A percentile compares a stretch with the other conserved stretches of the same genome.
These are phyloP conservation scores for Dictyostelium brefeldianum DNA, from an alignment of 78 protist genomes.

Conservation along the genomic window DNA sequence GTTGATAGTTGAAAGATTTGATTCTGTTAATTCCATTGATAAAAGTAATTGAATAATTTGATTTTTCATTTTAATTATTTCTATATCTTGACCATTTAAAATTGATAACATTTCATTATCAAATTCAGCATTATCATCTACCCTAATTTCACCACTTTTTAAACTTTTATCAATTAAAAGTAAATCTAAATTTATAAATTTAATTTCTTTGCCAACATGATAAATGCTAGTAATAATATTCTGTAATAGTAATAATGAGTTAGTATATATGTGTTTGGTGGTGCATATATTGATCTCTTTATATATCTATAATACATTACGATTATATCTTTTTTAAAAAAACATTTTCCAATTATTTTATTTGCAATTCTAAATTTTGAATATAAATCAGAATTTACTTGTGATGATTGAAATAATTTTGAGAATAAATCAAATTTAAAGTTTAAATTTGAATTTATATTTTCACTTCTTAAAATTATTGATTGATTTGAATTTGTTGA, in stretches of 20 bases:
- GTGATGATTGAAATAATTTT: not conserved
- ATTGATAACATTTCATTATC: not conserved
- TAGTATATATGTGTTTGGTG: no score
- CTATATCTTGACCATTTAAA: not conserved
- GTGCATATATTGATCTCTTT: no score
- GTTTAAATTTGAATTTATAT: not conserved
- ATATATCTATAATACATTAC: conserved; percentile 2
- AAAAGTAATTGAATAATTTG: not conserved
- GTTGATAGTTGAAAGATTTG: not conserved
- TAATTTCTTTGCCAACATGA: not conserved
- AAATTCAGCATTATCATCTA: not conserved
- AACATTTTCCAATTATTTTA: not conserved
- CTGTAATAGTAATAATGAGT: not conserved
- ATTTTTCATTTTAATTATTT: not conserved
- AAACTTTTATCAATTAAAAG: not conserved
- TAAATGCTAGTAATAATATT: not conserved
- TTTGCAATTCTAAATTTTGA: not conserved
- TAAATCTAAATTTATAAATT: not conserved
- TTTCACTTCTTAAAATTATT: not conserved
- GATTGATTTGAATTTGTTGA: not conserved
- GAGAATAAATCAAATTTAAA: not conserved
- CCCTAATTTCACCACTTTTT: not conserved
- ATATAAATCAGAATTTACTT: not conserved
- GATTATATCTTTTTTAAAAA: not conserved
- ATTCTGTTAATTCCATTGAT: not conserved